Percentiles rank a stretch among this genome's conserved stretches.
Conservation (phyloP, 1,284 basidiomycete species). For the Volvariella volvacea region DNA sequence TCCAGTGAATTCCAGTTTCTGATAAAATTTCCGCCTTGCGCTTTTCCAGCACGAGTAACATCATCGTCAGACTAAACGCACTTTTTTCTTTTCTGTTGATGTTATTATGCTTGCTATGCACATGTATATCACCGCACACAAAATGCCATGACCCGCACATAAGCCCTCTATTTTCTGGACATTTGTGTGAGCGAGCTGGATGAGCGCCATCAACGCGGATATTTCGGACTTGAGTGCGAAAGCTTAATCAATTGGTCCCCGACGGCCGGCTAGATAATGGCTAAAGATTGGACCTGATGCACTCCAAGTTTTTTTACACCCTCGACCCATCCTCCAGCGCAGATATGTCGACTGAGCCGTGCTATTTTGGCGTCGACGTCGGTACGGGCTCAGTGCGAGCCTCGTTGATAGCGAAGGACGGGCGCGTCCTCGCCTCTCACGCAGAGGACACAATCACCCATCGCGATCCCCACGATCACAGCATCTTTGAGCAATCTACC, state of each 20-base stretch:
- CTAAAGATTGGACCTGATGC: no score
- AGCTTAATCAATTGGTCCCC: no score
- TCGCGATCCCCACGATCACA: conserved; percentile 78
- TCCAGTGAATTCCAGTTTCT: background rate
- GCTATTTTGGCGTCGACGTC: conserved; percentile 70
- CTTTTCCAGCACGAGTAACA: conserved; percentile 52
- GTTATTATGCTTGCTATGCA: conserved; percentile 32
- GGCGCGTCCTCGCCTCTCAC: conserved; percentile 73
- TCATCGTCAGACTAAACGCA: conserved; percentile 50
- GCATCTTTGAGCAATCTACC: conserved; percentile 94
- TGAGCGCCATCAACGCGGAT: no score
- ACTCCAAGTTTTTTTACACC: no score
- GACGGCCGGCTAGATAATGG: no score
- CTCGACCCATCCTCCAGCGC: no score
- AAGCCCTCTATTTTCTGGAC: background rate
- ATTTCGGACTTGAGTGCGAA: no score
- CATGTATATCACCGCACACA: conserved; percentile 40
- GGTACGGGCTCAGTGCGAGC: conserved; percentile 95
- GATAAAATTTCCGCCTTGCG: no score
- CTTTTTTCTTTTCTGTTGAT: conserved; percentile 20
- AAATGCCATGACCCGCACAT: conserved; percentile 14
- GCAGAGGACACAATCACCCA: conserved; percentile 79
- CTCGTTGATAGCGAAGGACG: conserved; percentile 71
- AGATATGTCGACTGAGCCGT: conserved; percentile 25
- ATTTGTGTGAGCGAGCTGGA: no score